Base-by-base conservation (phyloP, 75 land plant species). In the Larix kaempferi region DNA sequence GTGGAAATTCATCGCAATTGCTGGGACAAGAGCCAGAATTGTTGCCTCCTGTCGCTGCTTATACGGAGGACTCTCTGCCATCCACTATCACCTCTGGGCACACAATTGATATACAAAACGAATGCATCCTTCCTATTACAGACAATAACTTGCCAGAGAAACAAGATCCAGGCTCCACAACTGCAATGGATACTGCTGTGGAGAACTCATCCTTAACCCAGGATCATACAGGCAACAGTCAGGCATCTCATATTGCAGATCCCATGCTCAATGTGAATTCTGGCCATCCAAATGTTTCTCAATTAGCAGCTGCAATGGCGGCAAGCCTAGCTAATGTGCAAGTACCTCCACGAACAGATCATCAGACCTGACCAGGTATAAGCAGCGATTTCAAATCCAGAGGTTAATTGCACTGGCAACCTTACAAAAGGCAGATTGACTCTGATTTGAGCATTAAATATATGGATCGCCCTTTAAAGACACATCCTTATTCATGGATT, bases 221-320 rank as follows among this genome's bases (percentile, higher is more conserved):
- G 49, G 77, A 41, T 69, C 2, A 37, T 25, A 75, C 67, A 41
- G 57, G 37, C 55, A 78, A 15, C n/a, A 27, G 55, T 60, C 72
- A 75, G 25, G 85, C n/a, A n/a, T n/a, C 44, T 33, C 73, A 69
- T 13, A 44, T 69, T 44, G 41, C 73, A 69, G 49, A 25, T 69
- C 52, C 73, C 17, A 41, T 69, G 52, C 73, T 44, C 21, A n/a
- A 41, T 37, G n/a, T 44, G 22, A 69, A 69, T 23, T 41, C 73
- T 69, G 73, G 73, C 22, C 41, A 69, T 41, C 19, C 52, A 37
- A 69, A 85, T 74, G 85, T 73, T 74, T 69, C 80, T 27, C 66
- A 78, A 22, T 74, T 79, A 26, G 85, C 86, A 35, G 76, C 86
- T 37, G 85, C 87, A 29, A 75, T 85, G 78, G 87, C 85, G 13